Conservation (phyloP, 2,329 filamentous ascomycete species). For the Cadophora gregata region DNA sequence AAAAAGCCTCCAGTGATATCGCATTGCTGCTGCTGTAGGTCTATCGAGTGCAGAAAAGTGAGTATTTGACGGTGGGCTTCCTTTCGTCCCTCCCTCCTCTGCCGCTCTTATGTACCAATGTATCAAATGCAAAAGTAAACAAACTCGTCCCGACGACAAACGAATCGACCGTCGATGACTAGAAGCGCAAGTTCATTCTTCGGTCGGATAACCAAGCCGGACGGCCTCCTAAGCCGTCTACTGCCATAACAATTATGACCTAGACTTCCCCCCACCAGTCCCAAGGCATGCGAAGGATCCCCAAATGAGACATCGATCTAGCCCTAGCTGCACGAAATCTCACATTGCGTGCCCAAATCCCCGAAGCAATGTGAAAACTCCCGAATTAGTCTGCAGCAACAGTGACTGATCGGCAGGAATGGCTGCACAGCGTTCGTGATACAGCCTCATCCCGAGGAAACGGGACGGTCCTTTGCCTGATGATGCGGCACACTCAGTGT, state of each 20-base stretch:
- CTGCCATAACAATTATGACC: background rate
- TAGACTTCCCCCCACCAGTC: slow-evolving; percentile 2
- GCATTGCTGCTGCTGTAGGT: slow-evolving; percentile 14
- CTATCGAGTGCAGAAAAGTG: background rate
- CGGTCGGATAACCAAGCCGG: background rate
- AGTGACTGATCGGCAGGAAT: background rate
- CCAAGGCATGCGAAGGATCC: slow-evolving; percentile 4
- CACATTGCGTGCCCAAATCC: background rate
- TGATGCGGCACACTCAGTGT: background rate
- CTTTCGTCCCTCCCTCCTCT: background rate
- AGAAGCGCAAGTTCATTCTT: slow-evolving; percentile 2
- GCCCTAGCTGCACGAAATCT: background rate
- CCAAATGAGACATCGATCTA: background rate
- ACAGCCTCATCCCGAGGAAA: slow-evolving; percentile 1
- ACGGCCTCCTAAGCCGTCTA: background rate
- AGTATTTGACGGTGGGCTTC: background rate
- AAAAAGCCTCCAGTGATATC: slow-evolving; percentile 17
- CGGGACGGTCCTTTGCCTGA: slow-evolving; percentile 12
- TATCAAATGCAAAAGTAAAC: slow-evolving; percentile 10
- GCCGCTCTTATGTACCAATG: background rate
- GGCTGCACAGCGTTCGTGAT: background rate
- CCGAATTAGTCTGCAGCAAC: background rate
- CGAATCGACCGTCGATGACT: background rate
- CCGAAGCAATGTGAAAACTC: background rate
- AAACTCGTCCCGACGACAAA: slow-evolving; percentile 5